Evolutionary conservation across 2,329 filamentous ascomycete species (phyloP), one percentile per base, ranked within the genome.

Genomic region (Simplicillium sp.): DNA sequence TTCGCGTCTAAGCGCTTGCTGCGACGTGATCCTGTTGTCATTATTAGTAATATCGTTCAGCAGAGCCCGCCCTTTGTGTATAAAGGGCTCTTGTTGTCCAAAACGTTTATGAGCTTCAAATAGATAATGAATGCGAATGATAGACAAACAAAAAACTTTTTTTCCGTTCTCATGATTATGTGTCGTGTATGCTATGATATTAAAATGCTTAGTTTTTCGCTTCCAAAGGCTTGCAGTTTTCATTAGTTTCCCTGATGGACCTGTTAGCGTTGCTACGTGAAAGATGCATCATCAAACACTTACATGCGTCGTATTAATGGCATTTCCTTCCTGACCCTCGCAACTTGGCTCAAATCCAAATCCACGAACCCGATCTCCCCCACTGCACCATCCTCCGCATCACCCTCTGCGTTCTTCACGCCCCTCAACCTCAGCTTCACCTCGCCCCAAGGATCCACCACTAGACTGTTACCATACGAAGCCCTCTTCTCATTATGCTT

Each of bases 391-490:
- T 68, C 66, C 42, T 62, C 56, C 11, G 58, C 61, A 7, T 63
- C 49, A 52, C 48, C 67, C 43, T 45, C 64, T 32, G 46, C 60
- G 34, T 67, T 62, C 14, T 64, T 66, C n/a, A 69, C 69, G 1
- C 78, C 80, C 33, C 70, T 71, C 54, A 82, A 69, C 54, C 82
- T 71, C 3, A 81, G 72, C 33, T 87, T 56, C 1, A 96, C 73
- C 42, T 76, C 72, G 0, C 90, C 90, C 87, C 88, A 95, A 0
- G 90, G 89, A 57, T 86, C 82, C 18, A 96, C 72, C 36, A 94
- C 83, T 66, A 94, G 78, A 51, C 84, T 86, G 57, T 87, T 82
- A 0, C 90, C 90, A 62, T 92, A 95, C 60, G 86, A 94, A 20
- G 75, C 73, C 43, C 90, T 70, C 61, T 80, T 87, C 46, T 79